A percentile compares a stretch with the other conserved stretches of the same genome.
Evolutionary conservation across 805 yeast species (phyloP).

Genomic region (Lachancea lanzarotensis): DNA sequence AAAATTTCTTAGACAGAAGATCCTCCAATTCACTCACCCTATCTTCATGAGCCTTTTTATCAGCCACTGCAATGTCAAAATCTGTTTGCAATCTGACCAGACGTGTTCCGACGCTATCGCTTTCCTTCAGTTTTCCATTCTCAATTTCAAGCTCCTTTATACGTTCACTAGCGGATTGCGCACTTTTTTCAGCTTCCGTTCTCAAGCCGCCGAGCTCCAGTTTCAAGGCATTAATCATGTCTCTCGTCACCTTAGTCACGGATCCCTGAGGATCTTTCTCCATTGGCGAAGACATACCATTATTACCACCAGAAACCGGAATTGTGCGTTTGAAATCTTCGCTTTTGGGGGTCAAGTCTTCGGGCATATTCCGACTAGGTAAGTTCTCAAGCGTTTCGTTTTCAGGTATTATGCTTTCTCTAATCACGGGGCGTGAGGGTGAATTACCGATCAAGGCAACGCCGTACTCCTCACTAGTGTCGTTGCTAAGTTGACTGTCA

Average conservation of each 20-base stretch:
- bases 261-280: too few species aligned
- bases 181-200: conserved; percentile 42
- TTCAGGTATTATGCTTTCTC: conserved; percentile 2
- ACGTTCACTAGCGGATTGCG: conserved; percentile 50
- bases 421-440: conserved; percentile 16
- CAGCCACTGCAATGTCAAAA: conserved; percentile 35
- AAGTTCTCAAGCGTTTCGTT: conserved; percentile 11
- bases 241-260: conserved; percentile 9
- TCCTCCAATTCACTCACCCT: conserved; percentile 45
- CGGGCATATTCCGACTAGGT: conserved; percentile 3
- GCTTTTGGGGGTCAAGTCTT: conserved; percentile 3
- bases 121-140: conserved; percentile 24
- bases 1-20: conserved; percentile 45
- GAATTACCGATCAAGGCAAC: conserved; percentile 20
- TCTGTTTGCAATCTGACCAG: conserved; percentile 13
- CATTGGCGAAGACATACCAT: too few species aligned
- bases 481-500: conserved; percentile 1
- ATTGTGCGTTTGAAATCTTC: not conserved
- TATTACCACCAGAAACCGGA: not conserved
- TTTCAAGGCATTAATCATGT: conserved; percentile 29
- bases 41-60: conserved; percentile 38
- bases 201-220: conserved; percentile 35
- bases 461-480: conserved; percentile 3
- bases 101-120: conserved; percentile 22
- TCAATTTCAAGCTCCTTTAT: conserved; percentile 44